A percentile compares a stretch with the other conserved stretches of the same genome.
phyloP scores from a whole-genome alignment of 352 stramenopile genomes.

The Phytophthora kernoviae region DNA sequence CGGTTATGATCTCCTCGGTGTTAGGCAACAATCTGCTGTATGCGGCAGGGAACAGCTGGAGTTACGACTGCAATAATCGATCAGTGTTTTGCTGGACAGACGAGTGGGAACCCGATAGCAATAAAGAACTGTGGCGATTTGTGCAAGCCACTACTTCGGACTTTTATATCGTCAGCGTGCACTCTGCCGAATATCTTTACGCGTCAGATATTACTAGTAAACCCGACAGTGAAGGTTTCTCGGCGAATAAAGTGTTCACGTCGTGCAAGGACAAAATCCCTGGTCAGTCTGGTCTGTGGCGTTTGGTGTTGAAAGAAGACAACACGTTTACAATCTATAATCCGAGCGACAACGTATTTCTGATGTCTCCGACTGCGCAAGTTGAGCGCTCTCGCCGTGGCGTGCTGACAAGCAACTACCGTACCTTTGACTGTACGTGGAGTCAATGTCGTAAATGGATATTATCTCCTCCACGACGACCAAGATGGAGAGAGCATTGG shows the following conservation, averaged over 20 bases:
- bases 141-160: background rate
- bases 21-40: background rate
- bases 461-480: background rate
- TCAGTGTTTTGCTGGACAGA: constrained; percentile 12
- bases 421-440: constrained; percentile 5
- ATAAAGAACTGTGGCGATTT: constrained; percentile 19
- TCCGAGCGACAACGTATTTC: constrained; percentile 1
- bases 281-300: constrained; percentile 2
- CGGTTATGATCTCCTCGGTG: constrained; percentile 3
- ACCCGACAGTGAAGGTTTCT: background rate
- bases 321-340: constrained; percentile 6
- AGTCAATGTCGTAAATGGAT: constrained; percentile 5
- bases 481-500: constrained; percentile 8
- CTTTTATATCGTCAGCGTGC: constrained; percentile 15
- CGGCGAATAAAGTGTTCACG: constrained; percentile 9
- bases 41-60: constrained; percentile 2
- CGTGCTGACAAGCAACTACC: constrained; percentile 1
- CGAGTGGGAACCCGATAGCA: constrained; percentile 6
- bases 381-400: background rate
- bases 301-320: constrained; percentile 4
- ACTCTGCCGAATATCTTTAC: constrained; percentile 5
- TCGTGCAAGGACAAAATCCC: background rate
- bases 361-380: background rate
- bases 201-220: background rate
- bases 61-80: constrained; percentile 1